Evolutionary conservation across 176 grass and related monocot genomes (phyloP), one percentile per base, ranked within the genome.

Genomic region (Carex littledalei): DNA sequence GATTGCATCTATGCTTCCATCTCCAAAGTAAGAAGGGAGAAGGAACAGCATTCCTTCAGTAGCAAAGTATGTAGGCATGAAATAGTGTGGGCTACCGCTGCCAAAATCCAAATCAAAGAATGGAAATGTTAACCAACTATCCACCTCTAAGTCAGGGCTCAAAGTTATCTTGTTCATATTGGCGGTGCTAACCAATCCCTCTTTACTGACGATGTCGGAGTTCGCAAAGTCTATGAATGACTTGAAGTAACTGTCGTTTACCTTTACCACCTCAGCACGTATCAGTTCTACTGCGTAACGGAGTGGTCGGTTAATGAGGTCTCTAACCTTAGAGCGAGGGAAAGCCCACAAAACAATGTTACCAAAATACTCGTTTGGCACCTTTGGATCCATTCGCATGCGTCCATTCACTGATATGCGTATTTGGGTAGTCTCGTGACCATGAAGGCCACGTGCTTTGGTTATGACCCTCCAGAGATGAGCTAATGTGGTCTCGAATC

Each of bases 341-440:
- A 94, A 90, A 45, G 93, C 90, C 93, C 93, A 94, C 1, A 94
- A 86, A 0, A 94, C 90, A 0, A 90, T 20, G 86, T 94, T 94
- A 35, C 93, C 90, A 47, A 91, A 90, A 85, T 90, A 94, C 0
- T 72, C 87, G 1, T 89, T 45, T 1, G 90, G 88, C 12, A 88
- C 84, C 12, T 34, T 55, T 2, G 82, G 83, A 11, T 20, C 6
- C 37, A 92, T 34, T 21, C 93, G 88, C 4, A 14, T 54, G 35
- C 93, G 87, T 5, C 93, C 90, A 58, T 94, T 88, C 18, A 94
- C 90, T 0, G 90, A 88, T 62, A 94, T 84, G 37, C 90, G 90
- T 63, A 92, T 74, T 39, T 84, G 79, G 16, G 84, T 87, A 50
- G 49, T 18, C 61, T 84, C 55, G 18, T 14, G 35, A 0, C 59